Evolutionary conservation across 2,329 filamentous ascomycete genomes (phyloP).

Genomic region (Colletotrichum sp.): DNA sequence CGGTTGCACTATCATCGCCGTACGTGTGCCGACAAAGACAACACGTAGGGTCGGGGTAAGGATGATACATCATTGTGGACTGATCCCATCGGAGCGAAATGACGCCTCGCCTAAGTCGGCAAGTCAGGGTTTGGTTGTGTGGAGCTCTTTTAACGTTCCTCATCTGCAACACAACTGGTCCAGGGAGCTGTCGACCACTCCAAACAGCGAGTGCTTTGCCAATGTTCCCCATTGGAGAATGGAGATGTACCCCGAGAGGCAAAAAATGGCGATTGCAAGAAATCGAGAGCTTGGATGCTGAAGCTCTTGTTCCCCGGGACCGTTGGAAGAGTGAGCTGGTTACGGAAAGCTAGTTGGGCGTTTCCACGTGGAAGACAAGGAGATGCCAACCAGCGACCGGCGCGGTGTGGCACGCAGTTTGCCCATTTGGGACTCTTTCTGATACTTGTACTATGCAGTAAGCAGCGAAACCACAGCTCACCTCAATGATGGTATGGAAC

Average conservation of each 20-base stretch:
- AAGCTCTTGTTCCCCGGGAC: not conserved
- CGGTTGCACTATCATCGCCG: not conserved
- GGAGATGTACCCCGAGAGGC: not conserved
- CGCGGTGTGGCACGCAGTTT: not conserved
- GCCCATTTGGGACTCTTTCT: not conserved
- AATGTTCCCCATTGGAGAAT: not conserved
- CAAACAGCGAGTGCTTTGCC: not conserved
- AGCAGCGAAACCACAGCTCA: not conserved
- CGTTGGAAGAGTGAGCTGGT: not conserved
- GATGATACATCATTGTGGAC: conserved; percentile 21
- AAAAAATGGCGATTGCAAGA: not conserved
- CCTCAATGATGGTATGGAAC: not conserved
- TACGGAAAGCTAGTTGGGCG: not conserved
- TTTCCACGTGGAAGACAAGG: conserved; percentile 19
- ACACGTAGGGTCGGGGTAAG: conserved; percentile 4
- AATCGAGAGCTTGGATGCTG: not conserved
- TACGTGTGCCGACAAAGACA: not conserved
- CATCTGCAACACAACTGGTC: not conserved
- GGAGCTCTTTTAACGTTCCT: conserved; percentile 12
- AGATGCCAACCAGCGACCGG: not conserved
- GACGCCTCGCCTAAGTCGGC: conserved; percentile 21
- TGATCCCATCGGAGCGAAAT: conserved; percentile 22
- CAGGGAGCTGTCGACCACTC: not conserved
- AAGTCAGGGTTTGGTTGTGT: conserved; percentile 15
- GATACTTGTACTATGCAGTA: not conserved